Conservation (phyloP, 208 protist species). For the Wallacemonas collosoma region DNA sequence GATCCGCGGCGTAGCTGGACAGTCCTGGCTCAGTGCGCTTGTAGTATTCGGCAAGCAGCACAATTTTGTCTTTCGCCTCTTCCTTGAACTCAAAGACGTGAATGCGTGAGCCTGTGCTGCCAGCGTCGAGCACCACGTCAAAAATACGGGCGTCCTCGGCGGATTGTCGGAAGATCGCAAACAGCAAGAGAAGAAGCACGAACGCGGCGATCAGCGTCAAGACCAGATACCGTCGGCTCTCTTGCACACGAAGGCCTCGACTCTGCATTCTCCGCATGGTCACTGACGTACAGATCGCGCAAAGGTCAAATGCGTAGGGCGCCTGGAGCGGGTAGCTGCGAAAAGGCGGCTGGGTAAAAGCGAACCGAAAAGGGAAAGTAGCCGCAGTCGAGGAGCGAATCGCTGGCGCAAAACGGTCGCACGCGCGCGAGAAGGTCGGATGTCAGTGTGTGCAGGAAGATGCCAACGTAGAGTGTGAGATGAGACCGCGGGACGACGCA, state of each 20-base stretch:
- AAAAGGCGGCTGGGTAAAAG: no score
- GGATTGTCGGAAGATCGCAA: not conserved
- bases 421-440: no score
- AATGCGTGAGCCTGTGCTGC: constrained; percentile 71
- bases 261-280: constrained; percentile 9
- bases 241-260: not conserved
- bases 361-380: no score
- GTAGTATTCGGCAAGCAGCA: constrained; percentile 45
- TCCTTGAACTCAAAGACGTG: constrained; percentile 63
- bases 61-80: constrained; percentile 13
- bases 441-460: no score
- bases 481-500: no score
- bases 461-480: no score
- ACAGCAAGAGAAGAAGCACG: constrained; percentile 7
- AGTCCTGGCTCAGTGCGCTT: constrained; percentile 50
- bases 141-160: constrained; percentile 24
- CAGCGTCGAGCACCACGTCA: constrained; percentile 71
- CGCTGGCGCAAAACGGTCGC: no score
- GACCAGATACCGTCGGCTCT: not conserved
- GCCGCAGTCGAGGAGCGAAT: no score
- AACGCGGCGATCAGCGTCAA: not conserved
- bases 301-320: no score
- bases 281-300: not conserved
- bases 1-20: constrained; percentile 37
- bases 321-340: no score